A percentile compares a stretch with the other conserved stretches of the same genome.
These are phyloP conservation scores for Pythium myriotylum DNA, from an alignment of 352 stramenopile species.

Conservation along the genomic window DNA sequence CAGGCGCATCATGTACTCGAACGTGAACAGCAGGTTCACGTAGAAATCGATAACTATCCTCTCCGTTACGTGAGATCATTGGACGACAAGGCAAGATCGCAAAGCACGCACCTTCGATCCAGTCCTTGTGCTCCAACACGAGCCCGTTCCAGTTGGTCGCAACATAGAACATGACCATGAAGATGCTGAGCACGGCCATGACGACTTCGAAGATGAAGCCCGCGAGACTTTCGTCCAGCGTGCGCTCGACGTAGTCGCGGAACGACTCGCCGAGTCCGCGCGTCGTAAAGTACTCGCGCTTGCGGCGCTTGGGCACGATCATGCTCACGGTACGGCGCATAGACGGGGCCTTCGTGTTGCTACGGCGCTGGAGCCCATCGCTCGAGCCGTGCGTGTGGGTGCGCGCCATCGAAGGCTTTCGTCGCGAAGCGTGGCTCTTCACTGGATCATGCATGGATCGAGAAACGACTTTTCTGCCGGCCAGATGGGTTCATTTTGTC, in stretches of 20 bases:
- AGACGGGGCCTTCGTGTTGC: constrained; percentile 14
- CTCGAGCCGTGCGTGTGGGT: constrained; percentile 10
- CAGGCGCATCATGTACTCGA: constrained; percentile 64
- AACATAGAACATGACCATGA: constrained; percentile 68
- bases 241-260: constrained; percentile 73
- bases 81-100: too few species aligned
- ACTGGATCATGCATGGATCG: too few species aligned
- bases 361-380: constrained; percentile 31
- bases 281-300: constrained; percentile 38
- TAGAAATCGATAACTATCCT: constrained; percentile 42
- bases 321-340: constrained; percentile 38
- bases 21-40: constrained; percentile 67
- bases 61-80: too few species aligned
- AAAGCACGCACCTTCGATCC: constrained; percentile 51
- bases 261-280: constrained; percentile 46
- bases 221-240: constrained; percentile 65
- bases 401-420: too few species aligned
- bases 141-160: constrained; percentile 62
- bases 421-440: too few species aligned
- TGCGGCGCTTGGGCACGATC: constrained; percentile 34
- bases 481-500: not conserved
- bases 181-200: constrained; percentile 62
- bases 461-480: not conserved
- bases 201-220: constrained; percentile 41
- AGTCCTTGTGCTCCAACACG: constrained; percentile 27